Percentiles rank a stretch among this genome's conserved stretches.
These are phyloP conservation scores for Physcomitrium patens DNA, from an alignment of 225 moss, liverwort and hornwort species.

Conservation along the genomic window DNA sequence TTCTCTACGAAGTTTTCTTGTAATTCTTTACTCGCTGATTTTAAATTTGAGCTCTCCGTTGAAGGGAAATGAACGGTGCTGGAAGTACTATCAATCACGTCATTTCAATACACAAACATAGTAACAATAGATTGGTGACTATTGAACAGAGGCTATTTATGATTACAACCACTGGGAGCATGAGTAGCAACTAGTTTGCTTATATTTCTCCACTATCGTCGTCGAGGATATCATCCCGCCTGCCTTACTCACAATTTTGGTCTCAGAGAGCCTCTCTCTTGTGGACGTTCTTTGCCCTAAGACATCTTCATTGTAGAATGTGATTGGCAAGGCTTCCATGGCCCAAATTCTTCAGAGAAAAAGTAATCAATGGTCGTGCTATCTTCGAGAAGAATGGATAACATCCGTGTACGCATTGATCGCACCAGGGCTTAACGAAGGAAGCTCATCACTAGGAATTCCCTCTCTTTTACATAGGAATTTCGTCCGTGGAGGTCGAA, in stretches of 20 bases:
- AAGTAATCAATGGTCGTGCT: slow-evolving; percentile 30
- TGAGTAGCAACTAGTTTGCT: not conserved
- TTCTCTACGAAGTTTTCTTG: not conserved
- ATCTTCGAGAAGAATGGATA: slow-evolving; percentile 44
- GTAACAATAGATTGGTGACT: slow-evolving; percentile 7
- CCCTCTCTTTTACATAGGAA: slow-evolving; percentile 14
- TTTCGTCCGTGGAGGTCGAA: slow-evolving; percentile 25
- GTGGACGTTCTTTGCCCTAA: slow-evolving; percentile 13
- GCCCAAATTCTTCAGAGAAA: slow-evolving; percentile 41
- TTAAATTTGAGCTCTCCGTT: not conserved
- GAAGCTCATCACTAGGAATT: slow-evolving; percentile 2
- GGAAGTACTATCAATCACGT: not conserved
- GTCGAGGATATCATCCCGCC: slow-evolving; percentile 5
- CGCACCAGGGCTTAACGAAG: slow-evolving; percentile 23
- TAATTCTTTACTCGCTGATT: not conserved
- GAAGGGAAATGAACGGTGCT: not conserved
- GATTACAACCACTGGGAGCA: not conserved
- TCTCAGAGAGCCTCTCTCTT: slow-evolving; percentile 2
- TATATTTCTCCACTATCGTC: not conserved
- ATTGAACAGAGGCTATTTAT: not conserved
- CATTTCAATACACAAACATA: not conserved
- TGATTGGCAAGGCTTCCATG: slow-evolving; percentile 46
- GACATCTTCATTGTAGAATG: slow-evolving; percentile 36
- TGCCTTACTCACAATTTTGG: not conserved
- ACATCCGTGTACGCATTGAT: slow-evolving; percentile 4